Evolutionary conservation across 1,139 yeast genomes (phyloP), one percentile per base, ranked within the genome.

Genomic region (Magnusiomyces fungicola): DNA sequence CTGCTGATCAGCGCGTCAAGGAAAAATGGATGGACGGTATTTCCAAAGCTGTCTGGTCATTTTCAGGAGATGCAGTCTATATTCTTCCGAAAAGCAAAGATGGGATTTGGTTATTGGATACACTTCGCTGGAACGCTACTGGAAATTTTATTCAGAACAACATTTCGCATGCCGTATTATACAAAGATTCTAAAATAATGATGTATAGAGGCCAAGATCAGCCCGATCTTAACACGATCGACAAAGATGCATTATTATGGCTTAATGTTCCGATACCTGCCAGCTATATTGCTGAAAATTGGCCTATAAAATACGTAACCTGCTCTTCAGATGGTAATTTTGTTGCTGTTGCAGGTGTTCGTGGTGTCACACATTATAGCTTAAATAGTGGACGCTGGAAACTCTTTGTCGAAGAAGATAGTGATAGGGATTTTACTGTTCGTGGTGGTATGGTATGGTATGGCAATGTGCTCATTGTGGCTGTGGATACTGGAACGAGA

Each of bases 361-460:
- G 66, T 7, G 76, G 76, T 1, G 58, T 72, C 25, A 68, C 72
- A 25, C 70, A 69, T 51, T 70, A 69, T 52, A 62, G 69, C 34
- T 52, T 67, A 9, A 61, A 60, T 42, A 61, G 71, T 12, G 71
- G 71, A 2, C 62, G 68, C 29, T 71, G 76, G 76, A 70, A 68
- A 51, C 54, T 68, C 52, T 67, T 68, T 53, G 59, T 55, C 10
- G 66, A 61, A 33, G 70, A 68, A 46, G 57, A 63, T 29, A 61
- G 64, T 59, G 71, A 69, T 46, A 55, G 56, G 19, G 72, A 69
- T 44, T 64, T 69, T 45, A 56, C 68, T 16, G 71, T 71, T 7
- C 62, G 69, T n/a, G 73, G 71, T 10, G 73, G 74, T 1, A 62
- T 72, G 57, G 57, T 65, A 9, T 71, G 76, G 76, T 68, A 64